Evolutionary conservation across 306 rosid species (phyloP), one percentile per base, ranked within the genome.

Genomic region (Prunus mira): DNA sequence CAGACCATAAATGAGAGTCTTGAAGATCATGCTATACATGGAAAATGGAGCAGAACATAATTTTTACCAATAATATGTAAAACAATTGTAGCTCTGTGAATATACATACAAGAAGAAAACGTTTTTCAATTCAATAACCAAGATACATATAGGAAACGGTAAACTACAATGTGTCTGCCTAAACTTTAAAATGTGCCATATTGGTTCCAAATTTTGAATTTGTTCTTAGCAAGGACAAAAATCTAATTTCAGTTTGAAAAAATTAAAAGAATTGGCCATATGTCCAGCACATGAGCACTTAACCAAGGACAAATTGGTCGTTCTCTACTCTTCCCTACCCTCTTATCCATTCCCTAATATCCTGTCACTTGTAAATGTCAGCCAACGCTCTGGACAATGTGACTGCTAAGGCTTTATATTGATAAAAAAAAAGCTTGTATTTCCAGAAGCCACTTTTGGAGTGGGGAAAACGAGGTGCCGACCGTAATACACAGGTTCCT

Each of bases 361-460:
- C 25, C 61, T 24, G 11, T 55, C 61, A 19, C 25, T 55, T 55
- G 60, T n/a, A 55, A 55, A 55, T 55, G 43, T 38, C 43, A 7
- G 43, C 43, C 43, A 38, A 38, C 2, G 43, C 43, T 38, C 43
- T 38, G 43, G 9, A 38, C 9, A 38, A 38, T 7, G 43, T 0
- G 43, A 38, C 41, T 65, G 51, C 69, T 32, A 65, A 38, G 69
- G 69, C 14, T 32, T 34, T 38, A 67, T 43, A 25, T 67, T 67
- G 72, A 67, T 67, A 13, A 22, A 1, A 67, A 55, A 67, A 55
- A 46, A 46, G 32, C 56, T 47, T 68, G 56, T 47, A 68, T 68
- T 45, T 24, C 56, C 34, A 24, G 41, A 68, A 68, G 28, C 72
- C 72, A 45, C 38, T 68, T 46, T 25, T 46, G 38, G 56, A 68